Conservation (phyloP, 1,284 basidiomycete species). For the Porphyrellus sp. region DNA sequence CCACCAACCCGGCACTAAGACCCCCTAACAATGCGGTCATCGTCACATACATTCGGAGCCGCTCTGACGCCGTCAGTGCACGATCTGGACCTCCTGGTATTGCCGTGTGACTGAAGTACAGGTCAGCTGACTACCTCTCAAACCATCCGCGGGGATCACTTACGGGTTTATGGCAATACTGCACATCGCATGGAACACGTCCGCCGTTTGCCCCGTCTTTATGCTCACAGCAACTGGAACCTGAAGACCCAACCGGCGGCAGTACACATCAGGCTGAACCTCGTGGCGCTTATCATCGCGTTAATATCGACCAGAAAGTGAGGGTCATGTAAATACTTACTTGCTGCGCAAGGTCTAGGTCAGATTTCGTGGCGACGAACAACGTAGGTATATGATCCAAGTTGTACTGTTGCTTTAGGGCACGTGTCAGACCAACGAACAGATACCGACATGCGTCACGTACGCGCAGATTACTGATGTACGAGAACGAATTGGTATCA, state of each 20-base stretch:
- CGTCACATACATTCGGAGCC: conserved; percentile 65
- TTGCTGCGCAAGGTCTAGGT: conserved; percentile 93
- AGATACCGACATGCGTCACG: conserved; percentile 27
- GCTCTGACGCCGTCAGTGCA: conserved; percentile 61
- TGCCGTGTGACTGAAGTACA: conserved; percentile 49
- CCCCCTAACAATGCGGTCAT: conserved; percentile 69
- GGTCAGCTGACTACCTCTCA: conserved; percentile 18
- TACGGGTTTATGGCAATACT: conserved; percentile 84
- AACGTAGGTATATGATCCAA: conserved; percentile 91
- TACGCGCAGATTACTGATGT: conserved; percentile 93
- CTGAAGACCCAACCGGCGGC: conserved; percentile 77
- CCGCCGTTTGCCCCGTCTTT: conserved; percentile 81
- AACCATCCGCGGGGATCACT: conserved; percentile 35
- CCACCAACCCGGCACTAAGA: conserved; percentile 62
- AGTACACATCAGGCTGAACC: conserved; percentile 97
- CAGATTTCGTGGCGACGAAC: conserved; percentile 98
- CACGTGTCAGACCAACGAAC: conserved; percentile 16
- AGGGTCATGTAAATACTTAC: conserved; percentile 39
- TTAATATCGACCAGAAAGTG: conserved; percentile 6
- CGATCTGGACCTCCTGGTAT: conserved; percentile 79
- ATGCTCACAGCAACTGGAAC: conserved; percentile 92
- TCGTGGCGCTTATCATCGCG: conserved; percentile 73
- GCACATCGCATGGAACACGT: conserved; percentile 85
- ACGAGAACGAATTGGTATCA: conserved; percentile 98
- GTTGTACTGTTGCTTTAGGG: conserved; percentile 87